Conservation (phyloP, 2,329 filamentous ascomycete species). For the Stenocarpella maydis region DNA sequence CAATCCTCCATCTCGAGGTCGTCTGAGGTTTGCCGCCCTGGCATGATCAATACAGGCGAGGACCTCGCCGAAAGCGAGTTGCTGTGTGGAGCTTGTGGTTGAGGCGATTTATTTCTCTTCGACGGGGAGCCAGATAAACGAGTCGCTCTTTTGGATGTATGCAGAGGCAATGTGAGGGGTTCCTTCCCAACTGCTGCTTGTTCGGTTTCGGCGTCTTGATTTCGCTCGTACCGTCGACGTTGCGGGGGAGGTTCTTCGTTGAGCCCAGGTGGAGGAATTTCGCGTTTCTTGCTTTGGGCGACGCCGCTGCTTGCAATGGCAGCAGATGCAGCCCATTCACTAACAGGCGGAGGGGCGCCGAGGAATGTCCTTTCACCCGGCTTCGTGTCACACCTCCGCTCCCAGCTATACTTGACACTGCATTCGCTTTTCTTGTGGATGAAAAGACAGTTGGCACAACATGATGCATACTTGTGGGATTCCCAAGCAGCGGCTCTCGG, state of each 20-base stretch:
- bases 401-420: conserved; percentile 31
- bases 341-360: background rate
- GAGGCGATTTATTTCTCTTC: background rate
- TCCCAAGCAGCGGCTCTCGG: conserved; percentile 6
- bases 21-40: conserved; percentile 33
- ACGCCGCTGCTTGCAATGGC: background rate
- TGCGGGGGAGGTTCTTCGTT: background rate
- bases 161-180: conserved; percentile 12
- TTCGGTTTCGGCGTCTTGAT: background rate
- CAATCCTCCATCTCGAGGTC: conserved; percentile 48
- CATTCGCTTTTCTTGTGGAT: conserved; percentile 17
- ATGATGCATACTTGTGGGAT: background rate
- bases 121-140: background rate
- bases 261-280: background rate
- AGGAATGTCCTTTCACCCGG: background rate
- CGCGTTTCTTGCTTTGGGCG: conserved; percentile 17
- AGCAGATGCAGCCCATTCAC: conserved; percentile 19
- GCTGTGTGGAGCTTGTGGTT: background rate
- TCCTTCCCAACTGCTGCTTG: background rate
- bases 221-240: conserved; percentile 6
- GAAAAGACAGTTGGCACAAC: conserved; percentile 33
- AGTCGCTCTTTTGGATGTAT: background rate
- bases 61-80: background rate
- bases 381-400: background rate
- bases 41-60: conserved; percentile 36